phyloP scores from a whole-genome alignment of 2,329 filamentous ascomycete genomes.

The Cladosporium sp. region DNA sequence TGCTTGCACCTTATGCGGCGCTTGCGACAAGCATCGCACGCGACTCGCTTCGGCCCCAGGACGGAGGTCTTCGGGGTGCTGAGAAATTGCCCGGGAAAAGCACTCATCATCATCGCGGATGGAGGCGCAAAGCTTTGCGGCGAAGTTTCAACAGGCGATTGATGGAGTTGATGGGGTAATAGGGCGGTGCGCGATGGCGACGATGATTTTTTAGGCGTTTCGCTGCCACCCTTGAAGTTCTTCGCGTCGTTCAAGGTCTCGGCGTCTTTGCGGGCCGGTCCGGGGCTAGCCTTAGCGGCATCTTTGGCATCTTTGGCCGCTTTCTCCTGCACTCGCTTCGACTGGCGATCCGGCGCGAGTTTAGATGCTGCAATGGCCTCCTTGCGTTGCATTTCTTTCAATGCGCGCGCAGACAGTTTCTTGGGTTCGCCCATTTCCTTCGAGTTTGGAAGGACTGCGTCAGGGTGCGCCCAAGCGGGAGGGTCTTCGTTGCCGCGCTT shows the following conservation, averaged over 20 bases:
- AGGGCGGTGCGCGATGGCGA: constrained; percentile 31
- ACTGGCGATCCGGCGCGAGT: constrained; percentile 10
- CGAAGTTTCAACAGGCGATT: constrained; percentile 13
- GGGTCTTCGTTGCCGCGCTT: constrained; percentile 62
- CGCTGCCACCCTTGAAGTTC: constrained; percentile 9
- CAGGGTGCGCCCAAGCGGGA: constrained; percentile 58
- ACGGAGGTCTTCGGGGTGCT: constrained; percentile 54
- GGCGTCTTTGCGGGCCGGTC: background rate
- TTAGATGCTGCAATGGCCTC: constrained; percentile 39
- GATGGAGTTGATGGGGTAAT: constrained; percentile 21
- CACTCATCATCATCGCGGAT: constrained; percentile 25
- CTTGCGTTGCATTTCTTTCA: constrained; percentile 55
- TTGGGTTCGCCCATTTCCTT: constrained; percentile 47
- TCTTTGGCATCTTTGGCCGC: background rate
- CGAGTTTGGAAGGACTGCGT: constrained; percentile 49
- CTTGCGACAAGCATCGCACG: constrained; percentile 60
- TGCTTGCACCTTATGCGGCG: constrained; percentile 61
- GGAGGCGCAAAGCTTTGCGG: constrained; percentile 17
- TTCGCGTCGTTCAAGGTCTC: constrained; percentile 8
- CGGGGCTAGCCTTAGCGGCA: constrained; percentile 1
- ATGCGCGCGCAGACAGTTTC: constrained; percentile 52
- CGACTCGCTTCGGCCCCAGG: constrained; percentile 56
- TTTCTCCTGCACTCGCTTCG: constrained; percentile 5
- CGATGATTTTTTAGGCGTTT: constrained; percentile 22
- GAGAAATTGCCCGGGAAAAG: constrained; percentile 33